Percentiles rank a stretch among this genome's conserved stretches.
Evolutionary conservation across 1,139 yeast genomes (phyloP).

Genomic region (Candida gigantensis): DNA sequence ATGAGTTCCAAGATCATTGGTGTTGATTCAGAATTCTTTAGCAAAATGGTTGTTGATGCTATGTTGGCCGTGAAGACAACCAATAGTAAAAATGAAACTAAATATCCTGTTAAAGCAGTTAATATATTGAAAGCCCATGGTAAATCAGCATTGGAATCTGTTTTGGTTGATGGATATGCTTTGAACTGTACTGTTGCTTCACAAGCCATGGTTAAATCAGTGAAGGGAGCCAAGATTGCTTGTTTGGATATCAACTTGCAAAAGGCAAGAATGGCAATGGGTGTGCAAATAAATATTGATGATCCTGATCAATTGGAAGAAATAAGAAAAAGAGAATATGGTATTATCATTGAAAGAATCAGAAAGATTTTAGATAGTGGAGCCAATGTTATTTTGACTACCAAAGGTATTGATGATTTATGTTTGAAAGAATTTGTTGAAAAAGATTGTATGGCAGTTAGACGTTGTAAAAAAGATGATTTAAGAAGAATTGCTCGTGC

Average conservation of each 20-base stretch:
- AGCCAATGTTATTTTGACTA: conserved; percentile 93
- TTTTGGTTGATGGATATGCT: conserved; percentile 91
- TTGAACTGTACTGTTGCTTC: conserved; percentile 96
- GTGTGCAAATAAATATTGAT: conserved; percentile 94
- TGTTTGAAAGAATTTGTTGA: conserved; percentile 95
- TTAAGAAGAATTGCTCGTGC: conserved; percentile 96
- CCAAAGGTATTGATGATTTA: conserved; percentile 97
- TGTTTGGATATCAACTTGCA: conserved; percentile 92
- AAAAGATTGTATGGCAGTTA: conserved; percentile 94
- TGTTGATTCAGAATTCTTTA: conserved; percentile 88
- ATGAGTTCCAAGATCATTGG: conserved; percentile 98
- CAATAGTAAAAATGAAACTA: conserved; percentile 82
- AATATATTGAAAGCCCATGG: conserved; percentile 97
- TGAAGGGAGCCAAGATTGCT: conserved; percentile 82
- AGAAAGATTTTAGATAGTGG: conserved; percentile 87
- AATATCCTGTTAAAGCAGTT: conserved; percentile 97
- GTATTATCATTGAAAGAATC: conserved; percentile 85
- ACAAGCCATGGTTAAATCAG: conserved; percentile 87
- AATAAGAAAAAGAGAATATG: conserved; percentile 91
- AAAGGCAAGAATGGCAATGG: conserved; percentile 97
- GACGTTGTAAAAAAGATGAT: conserved; percentile 97
- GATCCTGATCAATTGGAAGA: conserved; percentile 98
- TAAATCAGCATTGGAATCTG: conserved; percentile 82
- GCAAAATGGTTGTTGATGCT: conserved; percentile 91
- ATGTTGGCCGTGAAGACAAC: conserved; percentile 93